These are phyloP conservation scores for Vitis rupestris DNA, from an alignment of 164 flowering plant species.

Conservation along the genomic window DNA sequence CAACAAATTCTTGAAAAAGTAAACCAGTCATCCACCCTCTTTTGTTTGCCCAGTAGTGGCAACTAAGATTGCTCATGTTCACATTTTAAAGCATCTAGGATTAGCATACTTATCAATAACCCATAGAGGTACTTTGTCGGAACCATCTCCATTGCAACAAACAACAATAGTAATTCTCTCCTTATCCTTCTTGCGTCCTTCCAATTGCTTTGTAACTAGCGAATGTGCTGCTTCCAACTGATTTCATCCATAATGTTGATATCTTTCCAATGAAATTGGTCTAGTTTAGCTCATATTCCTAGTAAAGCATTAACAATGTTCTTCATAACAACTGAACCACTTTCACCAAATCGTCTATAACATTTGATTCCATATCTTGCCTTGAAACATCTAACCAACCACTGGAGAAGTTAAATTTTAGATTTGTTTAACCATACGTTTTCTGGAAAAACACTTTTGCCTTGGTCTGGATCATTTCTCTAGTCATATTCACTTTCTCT, in stretches of 20 bases:
- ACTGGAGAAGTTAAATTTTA: slow-evolving; percentile 6
- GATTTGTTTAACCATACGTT: neutral
- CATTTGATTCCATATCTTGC: slow-evolving; percentile 10
- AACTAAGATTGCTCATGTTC: slow-evolving; percentile 8
- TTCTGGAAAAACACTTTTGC: neutral
- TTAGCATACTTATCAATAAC: neutral
- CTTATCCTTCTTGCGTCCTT: neutral
- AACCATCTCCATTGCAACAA: no score
- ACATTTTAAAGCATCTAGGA: slow-evolving; percentile 12
- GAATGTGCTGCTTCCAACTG: slow-evolving; percentile 9
- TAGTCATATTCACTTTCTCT: slow-evolving; percentile 6
- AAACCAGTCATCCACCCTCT: neutral
- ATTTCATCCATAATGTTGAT: slow-evolving; percentile 15
- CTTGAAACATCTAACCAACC: slow-evolving; percentile 11
- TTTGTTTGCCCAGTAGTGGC: slow-evolving; percentile 5
- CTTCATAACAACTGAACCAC: neutral
- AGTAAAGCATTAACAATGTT: neutral
- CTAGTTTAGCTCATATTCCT: neutral
- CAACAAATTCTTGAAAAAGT: neutral
- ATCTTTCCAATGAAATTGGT: slow-evolving; percentile 7
- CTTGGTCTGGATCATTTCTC: slow-evolving; percentile 12
- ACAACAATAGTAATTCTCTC: no score
- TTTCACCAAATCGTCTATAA: slow-evolving; percentile 4
- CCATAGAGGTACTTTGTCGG: slow-evolving; percentile 10
- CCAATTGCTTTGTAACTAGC: slow-evolving; percentile 13